Percentiles rank a stretch among this genome's conserved stretches.
phyloP scores from a whole-genome alignment of 176 grass and related monocot species.

The Pharus latifolius region DNA sequence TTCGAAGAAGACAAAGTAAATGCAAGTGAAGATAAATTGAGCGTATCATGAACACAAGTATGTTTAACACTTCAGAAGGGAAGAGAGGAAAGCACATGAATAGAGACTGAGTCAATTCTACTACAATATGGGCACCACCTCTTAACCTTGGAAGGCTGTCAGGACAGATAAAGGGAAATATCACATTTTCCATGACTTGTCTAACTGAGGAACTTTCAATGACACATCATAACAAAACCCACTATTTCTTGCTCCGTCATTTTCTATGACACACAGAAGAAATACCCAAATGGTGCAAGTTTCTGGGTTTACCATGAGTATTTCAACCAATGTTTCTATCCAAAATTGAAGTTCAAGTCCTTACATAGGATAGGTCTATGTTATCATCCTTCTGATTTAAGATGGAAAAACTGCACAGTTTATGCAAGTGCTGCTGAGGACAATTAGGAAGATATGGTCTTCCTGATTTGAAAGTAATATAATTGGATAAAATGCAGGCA shows the following conservation, averaged over 20 bases:
- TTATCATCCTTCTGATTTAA: neutral
- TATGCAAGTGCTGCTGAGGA: neutral
- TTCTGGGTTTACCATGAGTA: neutral
- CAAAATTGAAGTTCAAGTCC: neutral
- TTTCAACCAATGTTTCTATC: neutral
- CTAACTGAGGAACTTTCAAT: neutral
- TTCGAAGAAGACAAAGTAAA: neutral
- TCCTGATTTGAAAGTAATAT: too few species aligned
- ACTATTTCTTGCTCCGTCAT: neutral
- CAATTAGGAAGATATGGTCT: neutral
- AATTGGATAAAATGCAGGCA: neutral
- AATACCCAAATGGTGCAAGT: neutral
- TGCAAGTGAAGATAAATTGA: too few species aligned
- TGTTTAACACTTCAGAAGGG: too few species aligned
- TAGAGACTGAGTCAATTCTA: neutral
- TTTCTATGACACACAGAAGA: neutral
- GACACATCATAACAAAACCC: neutral
- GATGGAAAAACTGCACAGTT: neutral
- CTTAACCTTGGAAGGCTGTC: neutral
- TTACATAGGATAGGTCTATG: neutral
- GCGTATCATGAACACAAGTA: too few species aligned
- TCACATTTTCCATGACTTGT: neutral
- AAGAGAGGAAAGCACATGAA: neutral
- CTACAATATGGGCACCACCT: neutral
- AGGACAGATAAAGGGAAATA: conserved; percentile 3